These are phyloP conservation scores for Acanthamoeba culbertsoni DNA, from an alignment of 208 protist species.

Conservation along the genomic window DNA sequence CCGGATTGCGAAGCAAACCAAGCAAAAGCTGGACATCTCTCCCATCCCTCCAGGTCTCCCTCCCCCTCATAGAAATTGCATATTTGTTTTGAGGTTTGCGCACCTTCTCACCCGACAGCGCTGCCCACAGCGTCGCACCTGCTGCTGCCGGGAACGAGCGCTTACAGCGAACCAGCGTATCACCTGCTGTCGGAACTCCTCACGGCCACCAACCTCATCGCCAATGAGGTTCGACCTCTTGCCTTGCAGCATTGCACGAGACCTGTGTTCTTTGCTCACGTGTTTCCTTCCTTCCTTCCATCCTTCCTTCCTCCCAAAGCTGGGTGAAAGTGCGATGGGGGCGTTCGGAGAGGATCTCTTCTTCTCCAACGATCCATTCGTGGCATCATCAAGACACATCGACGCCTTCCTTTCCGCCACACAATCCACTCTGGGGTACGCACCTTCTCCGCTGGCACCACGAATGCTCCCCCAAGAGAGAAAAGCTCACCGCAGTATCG, in stretches of 20 bases:
- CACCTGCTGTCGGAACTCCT: not conserved
- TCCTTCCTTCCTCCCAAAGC: not conserved
- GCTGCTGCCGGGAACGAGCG: not conserved
- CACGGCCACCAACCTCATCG: conserved; percentile 10
- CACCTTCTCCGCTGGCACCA: not conserved
- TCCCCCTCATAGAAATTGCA: not conserved
- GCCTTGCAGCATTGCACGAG: not conserved
- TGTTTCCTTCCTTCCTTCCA: not conserved
- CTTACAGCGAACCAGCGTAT: not conserved
- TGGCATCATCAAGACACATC: not conserved
- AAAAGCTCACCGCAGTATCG: not conserved
- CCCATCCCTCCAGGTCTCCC: not conserved
- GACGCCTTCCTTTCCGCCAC: conserved; percentile 20
- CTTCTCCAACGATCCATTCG: not conserved
- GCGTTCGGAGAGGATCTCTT: conserved; percentile 40
- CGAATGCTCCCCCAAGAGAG: not conserved
- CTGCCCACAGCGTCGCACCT: not conserved
- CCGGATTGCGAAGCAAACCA: not conserved
- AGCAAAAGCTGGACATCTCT: not conserved
- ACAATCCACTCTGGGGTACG: not conserved
- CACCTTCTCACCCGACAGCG: not conserved
- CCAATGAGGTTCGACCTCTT: not conserved
- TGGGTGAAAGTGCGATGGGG: not conserved
- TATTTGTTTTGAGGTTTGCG: not conserved
- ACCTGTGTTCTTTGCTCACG: not conserved